Base-by-base conservation (phyloP, 176 grass and related monocot species). In the Typha latifolia region DNA sequence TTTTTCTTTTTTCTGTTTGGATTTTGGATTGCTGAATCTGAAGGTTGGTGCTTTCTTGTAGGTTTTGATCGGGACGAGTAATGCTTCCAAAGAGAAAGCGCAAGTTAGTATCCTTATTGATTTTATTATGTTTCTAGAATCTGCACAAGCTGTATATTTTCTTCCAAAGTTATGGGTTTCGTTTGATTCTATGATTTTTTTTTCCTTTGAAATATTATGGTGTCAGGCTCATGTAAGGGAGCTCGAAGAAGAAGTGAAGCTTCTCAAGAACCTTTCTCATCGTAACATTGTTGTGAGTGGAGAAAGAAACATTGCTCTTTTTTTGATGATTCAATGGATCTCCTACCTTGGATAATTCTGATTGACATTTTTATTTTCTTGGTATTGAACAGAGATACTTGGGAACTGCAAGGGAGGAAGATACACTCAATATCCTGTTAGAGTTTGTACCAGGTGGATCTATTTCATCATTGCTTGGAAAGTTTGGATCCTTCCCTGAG, bases 361-460 rank as follows among this genome's bases (percentile, higher is more conserved):
- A 52, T 2, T 53, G 51, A 26, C 56, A 5, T 52, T 64, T 43
- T 48, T 7, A 43, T 18, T 69, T 32, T 49, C 8, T 56, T 5
- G 71, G 15, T 43, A 67, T 69, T 49, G 66, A 64, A 72, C 63
- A 99, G 94, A 93, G 94, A 88, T 99, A 99, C 57, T 81, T 99
- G 62, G 94, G 89, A 64, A 99, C 86, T 13, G 85, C 85, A 62
- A 87, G 86, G 32, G 94, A 99, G 80, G 94, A 99, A 76, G 82
- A 69, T 10, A 93, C 94, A 0, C 70, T 99, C 57, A 99, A 99
- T 77, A 99, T 99, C 64, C 67, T 99, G 66, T 63, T 99, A 24
- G 94, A 99, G 80, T 99, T 99, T 76, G 94, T 99, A 15, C 94
- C 89, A 16, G 94, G 94, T 73, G 94, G 94, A 61, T 93, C 94